Evolutionary conservation across 2,329 filamentous ascomycete genomes (phyloP).

Genomic region (Thielaviopsis populi): DNA sequence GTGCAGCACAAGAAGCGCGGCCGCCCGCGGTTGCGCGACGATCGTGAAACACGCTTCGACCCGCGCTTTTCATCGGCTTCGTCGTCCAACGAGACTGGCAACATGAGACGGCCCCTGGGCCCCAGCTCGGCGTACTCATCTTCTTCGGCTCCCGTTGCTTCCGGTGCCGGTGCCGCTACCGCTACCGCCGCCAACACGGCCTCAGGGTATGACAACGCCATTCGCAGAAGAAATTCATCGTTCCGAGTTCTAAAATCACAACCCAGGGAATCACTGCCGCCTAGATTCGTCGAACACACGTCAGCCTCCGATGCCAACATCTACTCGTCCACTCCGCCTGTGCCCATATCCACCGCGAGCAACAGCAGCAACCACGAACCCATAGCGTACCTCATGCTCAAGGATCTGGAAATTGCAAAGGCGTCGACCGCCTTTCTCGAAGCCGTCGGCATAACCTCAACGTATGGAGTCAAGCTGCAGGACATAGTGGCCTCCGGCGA

Average conservation of each 20-base stretch:
- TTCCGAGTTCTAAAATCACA: slow-evolving; percentile 42
- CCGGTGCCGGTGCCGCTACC: background rate
- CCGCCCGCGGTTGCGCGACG: slow-evolving; percentile 60
- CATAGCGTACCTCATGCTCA: slow-evolving; percentile 41
- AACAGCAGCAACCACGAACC: slow-evolving; percentile 32
- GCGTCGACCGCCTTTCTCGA: slow-evolving; percentile 42
- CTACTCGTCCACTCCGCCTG: slow-evolving; percentile 22
- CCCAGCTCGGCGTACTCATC: slow-evolving; percentile 13
- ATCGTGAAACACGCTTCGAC: slow-evolving; percentile 46
- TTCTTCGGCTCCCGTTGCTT: background rate
- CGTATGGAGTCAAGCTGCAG: slow-evolving; percentile 36
- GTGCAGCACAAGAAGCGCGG: slow-evolving; percentile 79
- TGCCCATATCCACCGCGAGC: slow-evolving; percentile 18
- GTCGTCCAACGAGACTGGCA: slow-evolving; percentile 22
- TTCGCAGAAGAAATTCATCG: slow-evolving; percentile 2
- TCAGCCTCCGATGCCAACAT: slow-evolving; percentile 34
- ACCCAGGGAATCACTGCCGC: slow-evolving; percentile 32
- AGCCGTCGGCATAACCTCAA: slow-evolving; percentile 34
- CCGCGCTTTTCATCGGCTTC: slow-evolving; percentile 27
- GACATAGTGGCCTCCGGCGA: slow-evolving; percentile 40
- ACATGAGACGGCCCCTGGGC: slow-evolving; percentile 13
- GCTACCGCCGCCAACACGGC: background rate
- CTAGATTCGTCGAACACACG: slow-evolving; percentile 37
- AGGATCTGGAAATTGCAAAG: slow-evolving; percentile 41
- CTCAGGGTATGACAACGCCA: slow-evolving; percentile 27